Base-by-base conservation (phyloP, 768 basidiomycete species). In the Leccinum truebloodii region DNA sequence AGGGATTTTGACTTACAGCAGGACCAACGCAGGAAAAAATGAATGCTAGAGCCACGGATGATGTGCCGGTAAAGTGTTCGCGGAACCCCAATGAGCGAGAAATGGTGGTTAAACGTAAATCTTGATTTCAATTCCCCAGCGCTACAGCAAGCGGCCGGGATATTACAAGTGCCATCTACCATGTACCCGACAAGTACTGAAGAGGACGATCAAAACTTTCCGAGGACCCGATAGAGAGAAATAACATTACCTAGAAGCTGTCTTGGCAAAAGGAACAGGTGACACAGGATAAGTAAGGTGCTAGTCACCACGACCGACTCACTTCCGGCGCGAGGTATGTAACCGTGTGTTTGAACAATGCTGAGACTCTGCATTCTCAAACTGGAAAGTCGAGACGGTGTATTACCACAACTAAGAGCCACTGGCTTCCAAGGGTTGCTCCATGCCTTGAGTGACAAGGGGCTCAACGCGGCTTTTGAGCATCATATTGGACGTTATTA, bases 11-110 rank as follows among this genome's bases (percentile, higher is more conserved):
- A 51, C 22, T 18, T 44, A 57, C 52, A 49, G 50, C 3, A 52
- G n/a, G 26, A 46, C 12, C n/a, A 37, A 26, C 35, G 46, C 16
- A 41, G 28, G 32, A 18, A n/a, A 52, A 18, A 34, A 50, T n/a
- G n/a, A 30, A 34, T 14, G 35, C 41, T 10, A 44, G 52, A 59
- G 62, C 63, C 68, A 68, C 37, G 59, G 66, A 53, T 44, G 12
- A 60, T 35, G 34, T 49, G 22, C 52, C 24, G 51, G 55, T 39
- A n/a, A 13, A 46, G 4, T 18, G 20, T 57, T 50, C 59, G 59
- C 59, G 52, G 35, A 30, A 39, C 35, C n/a, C 20, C 54, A 32
- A n/a, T 48, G 41, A 58, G 28, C 46, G 22, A 28, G 22, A 14
- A 30, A 28, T 13, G 18, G 32, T 22, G 14, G 46, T 28, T 13